A percentile compares a stretch with the other conserved stretches of the same genome.
These are phyloP conservation scores for Coccomyxa subellipsoidea DNA, from an alignment of 163 green algal species.

Conservation along the genomic window DNA sequence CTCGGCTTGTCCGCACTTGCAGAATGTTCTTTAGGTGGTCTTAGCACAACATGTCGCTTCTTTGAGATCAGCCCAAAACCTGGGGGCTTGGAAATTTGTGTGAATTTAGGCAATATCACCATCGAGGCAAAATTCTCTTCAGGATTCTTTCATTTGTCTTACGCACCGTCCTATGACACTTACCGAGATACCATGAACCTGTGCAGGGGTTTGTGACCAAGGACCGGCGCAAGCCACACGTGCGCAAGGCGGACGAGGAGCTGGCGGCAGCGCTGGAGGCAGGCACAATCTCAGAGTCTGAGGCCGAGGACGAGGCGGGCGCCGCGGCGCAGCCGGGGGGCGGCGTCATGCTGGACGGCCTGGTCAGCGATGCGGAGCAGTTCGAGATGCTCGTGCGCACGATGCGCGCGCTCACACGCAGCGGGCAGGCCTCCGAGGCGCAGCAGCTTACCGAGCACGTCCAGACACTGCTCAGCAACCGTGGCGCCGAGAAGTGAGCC, in stretches of 20 bases:
- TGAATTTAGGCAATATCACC: no score
- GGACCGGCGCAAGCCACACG: slow-evolving; percentile 44
- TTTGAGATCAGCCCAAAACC: no score
- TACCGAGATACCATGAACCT: background rate
- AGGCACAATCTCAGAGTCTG: background rate
- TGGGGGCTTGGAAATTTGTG: no score
- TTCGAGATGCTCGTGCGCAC: slow-evolving; percentile 41
- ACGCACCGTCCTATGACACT: background rate
- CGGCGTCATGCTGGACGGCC: background rate
- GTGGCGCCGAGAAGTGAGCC: background rate
- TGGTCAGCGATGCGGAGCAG: slow-evolving; percentile 35
- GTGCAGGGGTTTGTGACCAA: slow-evolving; percentile 25
- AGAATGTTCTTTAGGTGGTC: no score
- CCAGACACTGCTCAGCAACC: background rate
- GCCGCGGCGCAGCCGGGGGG: background rate
- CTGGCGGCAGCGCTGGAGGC: slow-evolving; percentile 8
- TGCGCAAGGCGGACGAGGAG: slow-evolving; percentile 38
- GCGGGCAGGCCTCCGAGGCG: slow-evolving; percentile 21
- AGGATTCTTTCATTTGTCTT: no score
- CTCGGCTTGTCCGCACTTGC: no score
- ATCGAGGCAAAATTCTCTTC: no score
- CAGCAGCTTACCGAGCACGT: slow-evolving; percentile 22
- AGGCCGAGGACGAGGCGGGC: background rate
- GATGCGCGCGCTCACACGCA: slow-evolving; percentile 23
- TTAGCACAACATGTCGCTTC: no score